Evolutionary conservation across 2,329 filamentous ascomycete genomes (phyloP).

Genomic region (Pseudogymnoascus sp.): DNA sequence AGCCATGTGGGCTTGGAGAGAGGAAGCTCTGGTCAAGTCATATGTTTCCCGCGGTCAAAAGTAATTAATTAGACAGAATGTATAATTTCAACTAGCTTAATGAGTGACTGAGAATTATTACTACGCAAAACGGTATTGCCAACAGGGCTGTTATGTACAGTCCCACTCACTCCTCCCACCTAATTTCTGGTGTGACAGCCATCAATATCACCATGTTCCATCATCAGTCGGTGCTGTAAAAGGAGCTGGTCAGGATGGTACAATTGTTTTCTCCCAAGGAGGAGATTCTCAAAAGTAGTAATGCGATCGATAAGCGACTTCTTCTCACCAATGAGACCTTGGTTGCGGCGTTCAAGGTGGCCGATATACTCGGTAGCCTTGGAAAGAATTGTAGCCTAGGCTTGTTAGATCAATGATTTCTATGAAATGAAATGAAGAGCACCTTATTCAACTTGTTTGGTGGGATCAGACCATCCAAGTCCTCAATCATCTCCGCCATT

Average conservation of each 20-base stretch:
- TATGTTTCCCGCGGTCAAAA: not conserved
- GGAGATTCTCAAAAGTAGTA: not conserved
- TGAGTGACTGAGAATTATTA: not conserved
- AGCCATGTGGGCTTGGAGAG: constrained; percentile 30
- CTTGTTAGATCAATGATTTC: not conserved
- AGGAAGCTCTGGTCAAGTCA: constrained; percentile 26
- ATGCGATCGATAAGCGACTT: not conserved
- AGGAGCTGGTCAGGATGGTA: constrained; percentile 5
- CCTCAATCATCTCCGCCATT: constrained; percentile 43
- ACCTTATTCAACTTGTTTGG: constrained; percentile 64
- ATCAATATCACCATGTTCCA: not conserved
- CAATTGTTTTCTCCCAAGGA: not conserved
- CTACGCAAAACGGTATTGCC: not conserved
- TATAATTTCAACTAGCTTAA: not conserved
- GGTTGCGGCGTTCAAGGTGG: constrained; percentile 16
- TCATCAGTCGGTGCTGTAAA: not conserved
- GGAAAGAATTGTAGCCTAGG: constrained; percentile 19
- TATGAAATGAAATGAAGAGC: not conserved
- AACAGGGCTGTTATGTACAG: not conserved
- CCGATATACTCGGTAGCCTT: constrained; percentile 21
- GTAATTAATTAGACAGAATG: constrained; percentile 15
- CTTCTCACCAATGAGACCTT: not conserved
- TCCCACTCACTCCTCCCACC: no score
- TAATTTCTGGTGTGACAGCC: not conserved
- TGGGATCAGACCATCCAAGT: constrained; percentile 49